Evolutionary conservation across 2,329 filamentous ascomycete species (phyloP).

Genomic region (Basipetospora chlamydospora): DNA sequence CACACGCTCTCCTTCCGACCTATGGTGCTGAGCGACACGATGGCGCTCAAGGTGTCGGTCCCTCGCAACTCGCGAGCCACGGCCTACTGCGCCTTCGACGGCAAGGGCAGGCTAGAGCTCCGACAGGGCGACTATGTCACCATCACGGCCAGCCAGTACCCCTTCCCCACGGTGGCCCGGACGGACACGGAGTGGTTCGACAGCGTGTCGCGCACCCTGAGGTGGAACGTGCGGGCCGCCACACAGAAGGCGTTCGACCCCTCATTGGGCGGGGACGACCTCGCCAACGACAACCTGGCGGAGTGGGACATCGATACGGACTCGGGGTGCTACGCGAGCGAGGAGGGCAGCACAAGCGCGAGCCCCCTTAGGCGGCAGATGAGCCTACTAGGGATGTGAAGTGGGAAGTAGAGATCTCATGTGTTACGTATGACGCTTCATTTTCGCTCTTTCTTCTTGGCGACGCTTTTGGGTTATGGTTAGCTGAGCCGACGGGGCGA

Average conservation of each 20-base stretch:
- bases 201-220: slow-evolving; percentile 76
- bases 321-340: slow-evolving; percentile 53
- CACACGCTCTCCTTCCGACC: slow-evolving; percentile 94
- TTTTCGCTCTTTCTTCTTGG: too few relatives aligned
- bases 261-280: slow-evolving; percentile 28
- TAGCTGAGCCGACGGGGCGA: too few relatives aligned
- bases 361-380: slow-evolving; percentile 59
- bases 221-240: slow-evolving; percentile 90
- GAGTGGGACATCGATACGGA: slow-evolving; percentile 96
- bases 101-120: slow-evolving; percentile 88
- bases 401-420: neutral
- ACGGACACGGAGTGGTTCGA: slow-evolving; percentile 93
- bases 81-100: slow-evolving; percentile 94
- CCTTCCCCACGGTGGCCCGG: slow-evolving; percentile 89
- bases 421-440: too few relatives aligned
- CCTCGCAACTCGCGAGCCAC: slow-evolving; percentile 76
- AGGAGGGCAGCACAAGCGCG: slow-evolving; percentile 53
- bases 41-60: slow-evolving; percentile 79
- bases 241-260: slow-evolving; percentile 79
- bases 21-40: slow-evolving; percentile 93
- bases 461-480: too few relatives aligned
- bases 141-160: slow-evolving; percentile 89
- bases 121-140: slow-evolving; percentile 90
- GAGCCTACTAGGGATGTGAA: slow-evolving; percentile 52
- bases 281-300: slow-evolving; percentile 39